Conservation (phyloP, 345 rosid species). For the Gossypioides kirkii region DNA sequence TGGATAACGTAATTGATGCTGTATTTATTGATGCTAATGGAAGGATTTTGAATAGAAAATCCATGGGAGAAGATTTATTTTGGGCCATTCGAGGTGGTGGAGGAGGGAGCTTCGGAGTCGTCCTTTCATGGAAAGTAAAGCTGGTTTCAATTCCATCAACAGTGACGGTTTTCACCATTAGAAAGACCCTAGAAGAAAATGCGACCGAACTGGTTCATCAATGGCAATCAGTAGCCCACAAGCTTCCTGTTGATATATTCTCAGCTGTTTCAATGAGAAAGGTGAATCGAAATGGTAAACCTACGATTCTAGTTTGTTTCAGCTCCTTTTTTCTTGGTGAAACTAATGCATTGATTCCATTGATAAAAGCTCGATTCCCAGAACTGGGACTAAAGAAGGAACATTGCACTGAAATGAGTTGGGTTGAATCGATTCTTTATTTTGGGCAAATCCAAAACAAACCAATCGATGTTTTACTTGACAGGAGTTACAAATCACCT, state of each 20-base stretch:
- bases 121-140: background rate
- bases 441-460: slow-evolving; percentile 44
- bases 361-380: slow-evolving; percentile 47
- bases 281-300: background rate
- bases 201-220: background rate
- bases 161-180: background rate
- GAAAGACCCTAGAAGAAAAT: background rate
- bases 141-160: background rate
- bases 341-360: slow-evolving; percentile 23
- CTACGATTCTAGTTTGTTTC: background rate
- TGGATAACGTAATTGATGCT: background rate
- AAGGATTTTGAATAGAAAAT: background rate
- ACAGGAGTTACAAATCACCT: slow-evolving; percentile 16
- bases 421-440: slow-evolving; percentile 53
- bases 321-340: slow-evolving; percentile 33
- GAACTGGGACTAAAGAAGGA: too few species aligned
- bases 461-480: slow-evolving; percentile 21
- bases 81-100: slow-evolving; percentile 3
- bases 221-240: background rate
- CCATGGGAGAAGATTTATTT: slow-evolving; percentile 2
- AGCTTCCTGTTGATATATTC: background rate
- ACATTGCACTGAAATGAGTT: slow-evolving; percentile 56
- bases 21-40: background rate
- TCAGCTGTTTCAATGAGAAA: background rate
- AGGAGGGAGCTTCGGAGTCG: slow-evolving; percentile 1